Evolutionary conservation across 2,329 filamentous ascomycete species (phyloP), one percentile per base, ranked within the genome.

Genomic region (Aplosporella prunicola): DNA sequence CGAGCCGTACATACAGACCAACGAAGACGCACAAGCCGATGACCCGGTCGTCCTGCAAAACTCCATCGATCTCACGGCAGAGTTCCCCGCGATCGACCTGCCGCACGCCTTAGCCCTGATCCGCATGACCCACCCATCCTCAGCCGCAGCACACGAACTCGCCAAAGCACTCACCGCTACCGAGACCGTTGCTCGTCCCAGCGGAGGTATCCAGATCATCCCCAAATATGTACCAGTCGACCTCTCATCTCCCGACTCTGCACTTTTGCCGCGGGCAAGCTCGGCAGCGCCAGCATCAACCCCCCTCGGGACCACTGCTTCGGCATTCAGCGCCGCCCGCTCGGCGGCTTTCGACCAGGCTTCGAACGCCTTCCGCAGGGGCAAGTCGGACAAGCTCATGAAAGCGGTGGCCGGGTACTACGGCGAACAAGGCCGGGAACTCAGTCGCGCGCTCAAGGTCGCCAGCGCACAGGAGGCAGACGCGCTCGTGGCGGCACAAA

Each of bases 351-450:
- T 77, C 47, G 56, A 57, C 4, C 69, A 80, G 57, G 78, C 78
- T 3, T 63, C 66, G 8, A 59, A 66, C 7, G 72, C 75, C 2
- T 74, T 75, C 49, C 71, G 74, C 22, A 72, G 67, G 47, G 72
- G 73, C 13, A 78, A 73, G 47, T 87, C 84, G 0, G 76, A 86
- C 43, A 79, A 71, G 0, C 63, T 89, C 3, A 87, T 83, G 65
- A 74, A 78, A 15, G 82, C 79, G 40, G 88, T 76, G 1, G 84
- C 84, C 7, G 76, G 72, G 0, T 83, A 84, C 53, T 93, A 93
- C 56, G 71, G 77, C 1, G 74, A 83, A 35, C 66, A 82, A 9
- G 81, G 76, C 1, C 76, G 79, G 15, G 77, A 84, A 31, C 71
- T 78, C 41, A 66, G 73, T 4, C 69, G 67, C 9, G 65, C 66